Percentiles rank a stretch among this genome's conserved stretches.
phyloP scores from a whole-genome alignment of 2,329 filamentous ascomycete genomes.

The Diplodia sapinea region DNA sequence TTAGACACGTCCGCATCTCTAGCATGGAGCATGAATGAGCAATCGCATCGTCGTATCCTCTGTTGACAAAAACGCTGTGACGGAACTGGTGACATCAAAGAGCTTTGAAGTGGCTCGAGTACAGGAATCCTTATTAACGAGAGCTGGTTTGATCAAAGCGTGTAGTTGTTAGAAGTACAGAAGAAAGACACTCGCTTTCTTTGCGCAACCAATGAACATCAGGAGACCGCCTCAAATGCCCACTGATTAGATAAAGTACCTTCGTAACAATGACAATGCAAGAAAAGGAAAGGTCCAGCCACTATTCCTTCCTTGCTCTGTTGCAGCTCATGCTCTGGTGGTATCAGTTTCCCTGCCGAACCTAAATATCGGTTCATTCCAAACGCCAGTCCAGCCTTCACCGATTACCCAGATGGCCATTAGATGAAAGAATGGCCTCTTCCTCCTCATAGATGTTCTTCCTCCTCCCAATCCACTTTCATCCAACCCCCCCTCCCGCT shows the following conservation, averaged over 20 bases:
- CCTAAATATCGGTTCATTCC: neutral
- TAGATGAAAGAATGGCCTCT: neutral
- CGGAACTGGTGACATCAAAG: neutral
- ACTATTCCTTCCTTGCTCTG: neutral
- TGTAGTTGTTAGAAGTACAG: neutral
- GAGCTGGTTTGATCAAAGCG: neutral
- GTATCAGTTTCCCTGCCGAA: slow-evolving; percentile 8
- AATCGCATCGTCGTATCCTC: neutral
- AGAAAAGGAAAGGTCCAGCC: neutral
- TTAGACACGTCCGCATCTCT: neutral
- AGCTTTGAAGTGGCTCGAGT: too few species aligned
- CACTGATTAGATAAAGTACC: neutral
- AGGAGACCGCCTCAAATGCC: neutral
- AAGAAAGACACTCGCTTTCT: neutral
- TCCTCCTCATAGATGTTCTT: neutral
- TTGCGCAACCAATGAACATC: neutral
- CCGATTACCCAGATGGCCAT: neutral
- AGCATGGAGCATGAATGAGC: neutral
- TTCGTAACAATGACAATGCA: neutral
- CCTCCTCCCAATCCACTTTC: too few species aligned
- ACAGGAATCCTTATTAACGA: neutral
- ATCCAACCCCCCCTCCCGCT: too few species aligned
- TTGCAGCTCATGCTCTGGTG: neutral
- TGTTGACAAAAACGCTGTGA: neutral
- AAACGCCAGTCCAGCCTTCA: neutral